A percentile compares a stretch with the other conserved stretches of the same genome.
Evolutionary conservation across 306 rosid species (phyloP).

Genomic region (Neltuma alba): DNA sequence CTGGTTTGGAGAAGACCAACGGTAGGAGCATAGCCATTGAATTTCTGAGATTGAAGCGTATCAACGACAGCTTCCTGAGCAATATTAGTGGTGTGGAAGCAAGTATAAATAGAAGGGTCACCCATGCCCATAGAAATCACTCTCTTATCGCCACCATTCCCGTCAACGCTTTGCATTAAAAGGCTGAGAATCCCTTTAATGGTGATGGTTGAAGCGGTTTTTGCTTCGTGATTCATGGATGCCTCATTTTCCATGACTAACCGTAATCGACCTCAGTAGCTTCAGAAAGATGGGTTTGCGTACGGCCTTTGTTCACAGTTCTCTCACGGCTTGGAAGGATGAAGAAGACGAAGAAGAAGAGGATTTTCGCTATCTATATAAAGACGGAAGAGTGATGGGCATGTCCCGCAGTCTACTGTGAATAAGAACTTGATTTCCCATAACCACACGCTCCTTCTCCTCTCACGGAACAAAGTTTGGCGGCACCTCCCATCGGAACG

Average conservation of each 20-base stretch:
- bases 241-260: constrained; percentile 51
- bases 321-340: not conserved
- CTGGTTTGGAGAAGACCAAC: constrained; percentile 78
- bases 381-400: not conserved
- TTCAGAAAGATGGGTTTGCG: not conserved
- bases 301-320: not conserved
- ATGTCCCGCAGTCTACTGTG: not conserved
- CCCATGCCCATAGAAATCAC: constrained; percentile 83
- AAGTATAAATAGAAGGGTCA: constrained; percentile 77
- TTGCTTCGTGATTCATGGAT: constrained; percentile 44
- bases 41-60: constrained; percentile 59
- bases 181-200: constrained; percentile 82
- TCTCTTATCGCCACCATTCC: constrained; percentile 23
- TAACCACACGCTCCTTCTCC: constrained; percentile 48
- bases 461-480: constrained; percentile 27
- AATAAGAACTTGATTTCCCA: constrained; percentile 19
- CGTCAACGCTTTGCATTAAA: constrained; percentile 56
- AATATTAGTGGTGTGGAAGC: constrained; percentile 58
- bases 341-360: not conserved
- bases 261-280: not conserved
- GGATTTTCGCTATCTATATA: not conserved
- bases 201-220: constrained; percentile 64
- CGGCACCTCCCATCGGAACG: not conserved
- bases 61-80: constrained; percentile 68
- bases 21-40: constrained; percentile 91